These are phyloP conservation scores for Trichosporon asahii DNA, from an alignment of 1,284 basidiomycete species.

Conservation along the genomic window DNA sequence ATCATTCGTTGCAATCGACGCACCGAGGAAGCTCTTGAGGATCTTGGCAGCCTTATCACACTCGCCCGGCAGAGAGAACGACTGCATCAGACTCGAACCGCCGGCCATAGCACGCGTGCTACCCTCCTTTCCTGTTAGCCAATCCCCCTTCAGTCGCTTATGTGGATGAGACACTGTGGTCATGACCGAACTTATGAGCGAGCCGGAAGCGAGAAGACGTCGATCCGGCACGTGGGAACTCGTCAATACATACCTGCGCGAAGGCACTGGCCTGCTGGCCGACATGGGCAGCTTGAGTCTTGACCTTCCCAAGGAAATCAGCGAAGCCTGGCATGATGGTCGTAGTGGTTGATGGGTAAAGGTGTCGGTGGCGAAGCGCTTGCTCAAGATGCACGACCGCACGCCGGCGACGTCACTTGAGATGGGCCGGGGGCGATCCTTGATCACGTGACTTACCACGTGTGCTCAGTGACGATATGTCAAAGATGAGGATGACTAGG, in stretches of 20 bases:
- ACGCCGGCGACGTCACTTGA: not conserved
- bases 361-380: not conserved
- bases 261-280: slow-evolving; percentile 34
- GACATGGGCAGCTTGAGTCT: slow-evolving; percentile 25
- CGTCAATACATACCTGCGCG: slow-evolving; percentile 30
- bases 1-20: slow-evolving; percentile 36
- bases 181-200: not conserved
- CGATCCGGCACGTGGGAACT: not conserved
- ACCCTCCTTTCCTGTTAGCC: slow-evolving; percentile 33
- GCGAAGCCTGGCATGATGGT: slow-evolving; percentile 19
- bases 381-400: not conserved
- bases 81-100: slow-evolving; percentile 64
- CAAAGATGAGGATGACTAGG: too few relatives aligned
- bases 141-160: not conserved
- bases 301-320: slow-evolving; percentile 34
- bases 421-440: not conserved
- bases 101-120: slow-evolving; percentile 34
- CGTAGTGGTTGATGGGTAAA: slow-evolving; percentile 1
- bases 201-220: not conserved
- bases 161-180: too few relatives aligned
- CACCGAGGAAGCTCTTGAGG: slow-evolving; percentile 81
- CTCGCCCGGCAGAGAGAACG: slow-evolving; percentile 80
- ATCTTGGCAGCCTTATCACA: slow-evolving; percentile 89
- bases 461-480: not conserved
- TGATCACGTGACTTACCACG: not conserved